Base-by-base conservation (phyloP, 1,284 basidiomycete genomes). In the Trichosporon sp. region DNA sequence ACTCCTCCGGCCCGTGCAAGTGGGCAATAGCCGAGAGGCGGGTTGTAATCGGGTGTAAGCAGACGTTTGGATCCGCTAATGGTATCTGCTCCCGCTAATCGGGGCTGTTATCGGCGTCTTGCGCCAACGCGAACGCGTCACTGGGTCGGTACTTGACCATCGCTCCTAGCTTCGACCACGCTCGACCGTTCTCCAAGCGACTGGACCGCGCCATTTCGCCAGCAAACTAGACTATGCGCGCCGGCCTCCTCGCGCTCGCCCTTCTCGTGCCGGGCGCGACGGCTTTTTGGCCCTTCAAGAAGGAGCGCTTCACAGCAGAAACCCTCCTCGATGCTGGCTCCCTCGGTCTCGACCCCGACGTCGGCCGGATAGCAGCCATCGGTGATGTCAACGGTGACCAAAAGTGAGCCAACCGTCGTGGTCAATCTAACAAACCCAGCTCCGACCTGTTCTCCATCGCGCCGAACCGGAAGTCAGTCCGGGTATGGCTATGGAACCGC, bases 321-420 rank as follows among this genome's bases (percentile, higher is more conserved):
- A 88, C 91, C 0, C 86, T 98, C 62, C 86, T 97, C 70, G 86
- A 89, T 73, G 90, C 93, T 1, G 95, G 94, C 1, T 83, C 88
- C 0, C 86, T 97, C 75, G 95, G 95, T 0, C 84, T 99, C 21
- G 86, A 87, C 44, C 85, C 85, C n/a, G 86, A 80, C 21, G 89
- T 88, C 25, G 81, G 80, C 4, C 87, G 91, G 68, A 87, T 97
- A 31, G 87, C 92, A 63, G 95, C 95, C 1, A 91, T 95, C 77
- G 96, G 93, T 32, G 96, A 99, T 84, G 95, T 93, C 81, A 90
- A 98, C 80, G 95, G 92, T 4, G 95, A 98, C 81, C 94, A 97
- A 79, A 92, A 92, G 93, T 96, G 80, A 81, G 91, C 62, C 13
- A 34, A 34, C 42, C 32, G 13, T 9, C 1, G 5, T n/a, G 9